A percentile compares a stretch with the other conserved stretches of the same genome.
phyloP scores from a whole-genome alignment of 305 asterid genomes.

The Rubia tinctorum region DNA sequence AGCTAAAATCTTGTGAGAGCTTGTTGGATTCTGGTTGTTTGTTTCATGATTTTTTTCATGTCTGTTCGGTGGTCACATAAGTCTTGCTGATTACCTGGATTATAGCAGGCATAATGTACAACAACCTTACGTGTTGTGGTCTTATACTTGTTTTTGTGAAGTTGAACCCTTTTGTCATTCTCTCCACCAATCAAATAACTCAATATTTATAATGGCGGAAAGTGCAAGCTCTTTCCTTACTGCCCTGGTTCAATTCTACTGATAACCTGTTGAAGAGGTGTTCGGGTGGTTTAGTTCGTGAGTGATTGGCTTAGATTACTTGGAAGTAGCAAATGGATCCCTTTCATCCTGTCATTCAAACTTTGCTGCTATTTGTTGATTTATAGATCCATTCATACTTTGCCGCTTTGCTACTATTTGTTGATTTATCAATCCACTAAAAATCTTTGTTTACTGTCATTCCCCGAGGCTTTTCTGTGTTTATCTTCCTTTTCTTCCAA shows the following conservation, averaged over 20 bases:
- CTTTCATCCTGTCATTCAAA: neutral
- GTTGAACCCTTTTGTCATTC: neutral
- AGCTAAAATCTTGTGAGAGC: neutral
- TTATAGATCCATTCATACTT: neutral
- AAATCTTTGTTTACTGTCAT: neutral
- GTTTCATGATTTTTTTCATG: neutral
- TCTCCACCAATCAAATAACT: neutral
- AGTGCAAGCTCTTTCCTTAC: neutral
- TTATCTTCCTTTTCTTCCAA: too few relatives aligned
- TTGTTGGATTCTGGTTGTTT: neutral
- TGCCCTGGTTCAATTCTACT: neutral
- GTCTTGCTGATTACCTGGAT: constrained; percentile 1
- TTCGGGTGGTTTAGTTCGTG: neutral
- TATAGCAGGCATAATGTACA: neutral
- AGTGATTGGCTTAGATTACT: neutral
- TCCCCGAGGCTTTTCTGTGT: neutral
- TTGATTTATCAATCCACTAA: neutral
- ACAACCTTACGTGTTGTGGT: neutral
- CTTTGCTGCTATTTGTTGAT: neutral
- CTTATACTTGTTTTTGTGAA: neutral
- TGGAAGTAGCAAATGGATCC: neutral
- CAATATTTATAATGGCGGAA: neutral
- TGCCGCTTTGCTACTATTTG: neutral
- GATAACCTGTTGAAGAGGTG: neutral
- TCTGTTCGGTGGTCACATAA: neutral